Evolutionary conservation across 2,329 filamentous ascomycete species (phyloP), one percentile per base, ranked within the genome.

Genomic region (Cladorrhinum sp.): DNA sequence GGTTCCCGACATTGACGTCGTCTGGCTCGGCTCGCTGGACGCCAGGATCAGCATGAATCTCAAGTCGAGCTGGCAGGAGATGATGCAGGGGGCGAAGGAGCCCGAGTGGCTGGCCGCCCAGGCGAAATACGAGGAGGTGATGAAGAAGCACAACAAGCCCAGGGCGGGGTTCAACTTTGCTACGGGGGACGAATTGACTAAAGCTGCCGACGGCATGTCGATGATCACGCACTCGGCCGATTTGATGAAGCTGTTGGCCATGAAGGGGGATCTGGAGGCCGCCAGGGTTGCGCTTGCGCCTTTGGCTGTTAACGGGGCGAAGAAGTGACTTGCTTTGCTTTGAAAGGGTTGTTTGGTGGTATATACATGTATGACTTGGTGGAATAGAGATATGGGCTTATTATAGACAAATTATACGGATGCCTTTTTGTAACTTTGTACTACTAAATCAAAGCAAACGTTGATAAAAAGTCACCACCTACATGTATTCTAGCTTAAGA

Each of bases 101-200:
- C 72, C 72, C 13, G 77, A 78, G 60, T 80, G 77, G 76, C 45
- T 72, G 10, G 75, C 70, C 3, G 75, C 74, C 0, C 68, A 74
- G 0, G 72, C 71, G 4, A 68, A 74, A 54, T 79, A 75, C 65
- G 68, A 74, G 36, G 65, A 65, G n/a, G 72, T 72, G 7, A 54
- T 79, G 2, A 73, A 74, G 66, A 81, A 80, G 69, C 78, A 81
- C 64, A 71, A 80, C 67, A 80, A 77, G 71, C 78, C 78, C 8
- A 50, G 53, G 27, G 65, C 57, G 0, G 64, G 65, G 1, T 67
- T 66, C 23, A 58, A 58, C n/a, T 25, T 66, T 16, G 38, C 10
- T 0, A 20, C 18, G 2, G 56, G 50, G 2, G 58, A 58, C 25
- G 56, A 45, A 24, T 29, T 64, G 53, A 25, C 48, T 23, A 62